phyloP scores from a whole-genome alignment of 2,329 filamentous ascomycete genomes.

The Exophiala sp. region DNA sequence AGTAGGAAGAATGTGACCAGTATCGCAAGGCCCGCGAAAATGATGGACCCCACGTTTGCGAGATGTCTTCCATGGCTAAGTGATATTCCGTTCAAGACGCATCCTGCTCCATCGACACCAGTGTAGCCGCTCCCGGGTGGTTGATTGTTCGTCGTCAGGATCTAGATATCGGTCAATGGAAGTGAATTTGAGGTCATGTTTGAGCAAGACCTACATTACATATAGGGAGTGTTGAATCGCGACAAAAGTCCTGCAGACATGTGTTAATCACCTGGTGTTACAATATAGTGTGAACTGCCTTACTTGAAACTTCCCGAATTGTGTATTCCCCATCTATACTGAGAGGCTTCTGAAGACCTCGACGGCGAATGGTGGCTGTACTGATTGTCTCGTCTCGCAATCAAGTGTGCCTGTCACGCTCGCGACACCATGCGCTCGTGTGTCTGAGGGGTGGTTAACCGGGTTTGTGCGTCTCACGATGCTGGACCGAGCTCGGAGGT shows the following conservation, averaged over 20 bases:
- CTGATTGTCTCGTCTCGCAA: neutral
- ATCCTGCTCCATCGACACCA: constrained; percentile 57
- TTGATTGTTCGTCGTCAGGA: constrained; percentile 61
- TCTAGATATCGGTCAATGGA: constrained; percentile 43
- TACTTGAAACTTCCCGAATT: constrained; percentile 60
- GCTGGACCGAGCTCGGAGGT: neutral
- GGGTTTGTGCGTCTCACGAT: neutral
- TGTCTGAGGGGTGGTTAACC: neutral
- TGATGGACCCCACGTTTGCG: constrained; percentile 87
- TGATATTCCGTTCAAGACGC: constrained; percentile 70
- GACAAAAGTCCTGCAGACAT: constrained; percentile 67
- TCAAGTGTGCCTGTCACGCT: neutral
- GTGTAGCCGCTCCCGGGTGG: constrained; percentile 51
- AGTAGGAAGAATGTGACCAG: constrained; percentile 63
- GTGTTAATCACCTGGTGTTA: constrained; percentile 28
- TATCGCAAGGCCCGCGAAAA: constrained; percentile 77
- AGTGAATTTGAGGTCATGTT: neutral
- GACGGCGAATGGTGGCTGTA: neutral
- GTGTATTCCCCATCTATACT: constrained; percentile 48
- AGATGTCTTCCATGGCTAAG: constrained; percentile 64
- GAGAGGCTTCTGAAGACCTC: constrained; percentile 3
- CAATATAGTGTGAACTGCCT: constrained; percentile 27
- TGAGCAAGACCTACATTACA: constrained; percentile 67
- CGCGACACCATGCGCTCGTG: constrained; percentile 3
- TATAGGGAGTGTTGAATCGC: constrained; percentile 75